Evolutionary conservation across 2,329 filamentous ascomycete genomes (phyloP), one percentile per base, ranked within the genome.

Genomic region (Microdochium paspali): DNA sequence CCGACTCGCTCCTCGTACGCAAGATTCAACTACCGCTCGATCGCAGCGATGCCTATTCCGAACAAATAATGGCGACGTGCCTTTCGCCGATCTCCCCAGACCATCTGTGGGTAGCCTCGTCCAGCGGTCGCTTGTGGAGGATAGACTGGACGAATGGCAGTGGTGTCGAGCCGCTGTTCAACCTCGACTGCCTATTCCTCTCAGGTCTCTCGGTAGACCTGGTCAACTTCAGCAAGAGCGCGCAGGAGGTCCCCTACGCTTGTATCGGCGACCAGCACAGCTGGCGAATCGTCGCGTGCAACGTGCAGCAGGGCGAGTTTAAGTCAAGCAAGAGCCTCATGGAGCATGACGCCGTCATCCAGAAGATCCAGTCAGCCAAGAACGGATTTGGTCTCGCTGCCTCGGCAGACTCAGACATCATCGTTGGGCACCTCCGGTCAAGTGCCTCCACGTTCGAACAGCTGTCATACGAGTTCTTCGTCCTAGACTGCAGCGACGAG

Each of bases 1-100:
- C 79, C 53, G 90, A 89, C 47, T 97, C 93, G 2, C 77, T 94
- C 45, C 78, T 94, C 21, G 73, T 88, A 43, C 82, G 88, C 54
- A 80, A 82, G 48, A 83, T 96, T 44, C 69, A 77, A 12, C 69
- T 84, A 54, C 70, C 55, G 60, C 65, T 56, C 21, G 51, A 56
- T 45, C 56, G 53, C 15, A 47, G 52, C 12, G 57, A 61, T 7
- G 56, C 54, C n/a, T 51, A 56, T n/a, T 52, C 49, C 42, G 56
- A 62, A 43, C 60, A 61, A 47, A 66, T 76, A 45, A 65, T 72
- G 46, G 68, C 67, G 13, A 70, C 67, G 61, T 72, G 61, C 39
- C 56, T 71, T 18, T 77, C 74, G 2, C 64, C 64, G 40, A 64
- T 57, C 25, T 59, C 65, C 1, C 58, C 72, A 3, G 66, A 77